Conservation (phyloP, 208 protist genomes). For the Leishmania arabica region DNA sequence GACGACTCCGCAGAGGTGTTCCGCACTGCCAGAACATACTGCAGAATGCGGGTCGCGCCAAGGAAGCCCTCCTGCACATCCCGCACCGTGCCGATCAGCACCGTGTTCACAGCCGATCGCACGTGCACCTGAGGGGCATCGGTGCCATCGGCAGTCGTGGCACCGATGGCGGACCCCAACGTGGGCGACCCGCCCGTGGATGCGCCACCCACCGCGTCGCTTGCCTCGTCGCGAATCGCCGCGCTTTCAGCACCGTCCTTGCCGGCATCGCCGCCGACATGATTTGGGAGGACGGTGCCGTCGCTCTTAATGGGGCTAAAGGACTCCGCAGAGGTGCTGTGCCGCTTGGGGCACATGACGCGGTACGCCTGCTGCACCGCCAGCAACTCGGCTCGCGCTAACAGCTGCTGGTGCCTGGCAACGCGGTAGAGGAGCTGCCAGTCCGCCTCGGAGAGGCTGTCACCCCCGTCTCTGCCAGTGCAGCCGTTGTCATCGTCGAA, state of each 20-base stretch:
- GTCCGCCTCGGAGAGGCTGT: constrained; percentile 34
- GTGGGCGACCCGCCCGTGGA: background rate
- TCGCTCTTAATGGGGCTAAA: background rate
- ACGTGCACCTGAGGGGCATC: constrained; percentile 53
- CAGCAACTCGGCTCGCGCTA: constrained; percentile 9
- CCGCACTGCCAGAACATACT: constrained; percentile 64
- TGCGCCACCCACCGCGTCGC: background rate
- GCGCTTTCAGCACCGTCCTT: background rate
- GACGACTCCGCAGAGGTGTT: constrained; percentile 10
- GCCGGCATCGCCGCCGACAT: background rate
- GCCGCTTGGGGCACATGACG: background rate
- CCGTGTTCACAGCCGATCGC: constrained; percentile 56
- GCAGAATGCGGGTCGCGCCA: constrained; percentile 43
- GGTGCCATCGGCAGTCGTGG: background rate
- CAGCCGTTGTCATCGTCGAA: background rate
- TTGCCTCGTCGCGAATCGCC: background rate
- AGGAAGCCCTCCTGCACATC: constrained; percentile 80
- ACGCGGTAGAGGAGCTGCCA: constrained; percentile 39
- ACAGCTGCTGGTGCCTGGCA: constrained; percentile 8
- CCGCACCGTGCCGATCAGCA: constrained; percentile 58
- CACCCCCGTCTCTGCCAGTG: background rate
- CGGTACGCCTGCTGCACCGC: constrained; percentile 12
- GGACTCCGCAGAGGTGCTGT: background rate
- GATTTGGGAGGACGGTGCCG: background rate
- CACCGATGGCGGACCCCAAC: background rate